These are phyloP conservation scores for Acorus gramineus DNA, from an alignment of 106 monocot species.

Conservation along the genomic window DNA sequence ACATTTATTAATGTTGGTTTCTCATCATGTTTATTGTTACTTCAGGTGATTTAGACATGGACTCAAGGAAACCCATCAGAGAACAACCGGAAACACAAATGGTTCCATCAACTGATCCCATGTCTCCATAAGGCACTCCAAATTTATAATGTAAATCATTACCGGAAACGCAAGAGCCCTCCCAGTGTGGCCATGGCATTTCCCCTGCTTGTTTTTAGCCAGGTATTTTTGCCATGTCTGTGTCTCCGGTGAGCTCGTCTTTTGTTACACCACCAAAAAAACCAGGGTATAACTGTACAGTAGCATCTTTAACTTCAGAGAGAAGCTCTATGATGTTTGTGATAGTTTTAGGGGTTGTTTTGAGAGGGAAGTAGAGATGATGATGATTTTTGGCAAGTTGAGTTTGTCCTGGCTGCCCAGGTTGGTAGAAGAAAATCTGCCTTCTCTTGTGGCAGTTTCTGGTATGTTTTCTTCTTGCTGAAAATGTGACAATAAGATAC, in stretches of 20 bases:
- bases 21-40: not conserved
- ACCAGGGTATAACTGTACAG: slow-evolving; percentile 24
- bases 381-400: too few relatives aligned
- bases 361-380: too few relatives aligned
- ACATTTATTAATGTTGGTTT: not conserved
- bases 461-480: not conserved
- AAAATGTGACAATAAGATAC: too few relatives aligned
- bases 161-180: not conserved
- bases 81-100: slow-evolving; percentile 23
- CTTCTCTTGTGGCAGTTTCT: slow-evolving; percentile 5
- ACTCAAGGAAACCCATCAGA: slow-evolving; percentile 9
- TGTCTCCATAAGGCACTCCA: slow-evolving; percentile 22
- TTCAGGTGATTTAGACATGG: slow-evolving; percentile 19
- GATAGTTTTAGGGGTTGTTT: too few relatives aligned
- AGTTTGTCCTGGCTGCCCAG: slow-evolving; percentile 1
- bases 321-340: too few relatives aligned
- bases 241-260: slow-evolving; percentile 2
- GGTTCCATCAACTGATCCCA: slow-evolving; percentile 30
- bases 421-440: not conserved
- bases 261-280: slow-evolving; percentile 10
- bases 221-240: slow-evolving; percentile 16
- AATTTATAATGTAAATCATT: not conserved
- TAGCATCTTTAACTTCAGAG: slow-evolving; percentile 1
- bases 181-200: slow-evolving; percentile 10
- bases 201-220: slow-evolving; percentile 38